Percentiles rank a stretch among this genome's conserved stretches.
Conservation (phyloP, 2,329 filamentous ascomycete species). For the Ophiostoma sp. region DNA sequence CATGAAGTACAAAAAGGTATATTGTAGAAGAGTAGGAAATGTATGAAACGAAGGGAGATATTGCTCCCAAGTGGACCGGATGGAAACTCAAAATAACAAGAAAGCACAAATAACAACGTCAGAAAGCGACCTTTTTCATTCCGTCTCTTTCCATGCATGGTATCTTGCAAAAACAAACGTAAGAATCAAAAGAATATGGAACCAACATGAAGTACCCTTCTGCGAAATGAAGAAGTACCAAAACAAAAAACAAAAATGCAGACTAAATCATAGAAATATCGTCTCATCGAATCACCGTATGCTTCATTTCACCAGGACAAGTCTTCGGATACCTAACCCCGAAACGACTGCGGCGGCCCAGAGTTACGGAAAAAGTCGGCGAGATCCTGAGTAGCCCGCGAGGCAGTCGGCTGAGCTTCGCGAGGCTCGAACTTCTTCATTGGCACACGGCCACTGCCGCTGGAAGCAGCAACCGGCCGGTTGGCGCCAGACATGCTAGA, state of each 20-base stretch:
- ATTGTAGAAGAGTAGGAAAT: background rate
- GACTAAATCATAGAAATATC: background rate
- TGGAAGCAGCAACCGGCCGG: slow-evolving; percentile 21
- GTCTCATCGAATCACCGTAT: background rate
- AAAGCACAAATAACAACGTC: background rate
- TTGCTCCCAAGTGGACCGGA: background rate
- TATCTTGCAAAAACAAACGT: slow-evolving; percentile 9
- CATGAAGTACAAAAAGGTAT: slow-evolving; percentile 10
- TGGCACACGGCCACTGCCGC: slow-evolving; percentile 42
- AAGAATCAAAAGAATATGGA: background rate
- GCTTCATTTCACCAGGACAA: background rate
- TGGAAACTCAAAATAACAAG: background rate
- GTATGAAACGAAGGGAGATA: background rate
- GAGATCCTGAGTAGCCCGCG: slow-evolving; percentile 62
- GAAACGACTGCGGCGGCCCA: slow-evolving; percentile 53
- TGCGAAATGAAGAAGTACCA: background rate
- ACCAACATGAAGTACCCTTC: background rate
- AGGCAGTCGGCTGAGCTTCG: slow-evolving; percentile 46
- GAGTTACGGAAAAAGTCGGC: slow-evolving; percentile 72
- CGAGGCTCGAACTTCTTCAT: slow-evolving; percentile 62
- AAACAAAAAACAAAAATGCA: background rate
- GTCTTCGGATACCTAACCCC: slow-evolving; percentile 11
- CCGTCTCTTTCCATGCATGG: slow-evolving; percentile 14
- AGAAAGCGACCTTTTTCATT: background rate
- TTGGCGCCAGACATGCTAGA: background rate